Base-by-base conservation (phyloP, 2,329 filamentous ascomycete genomes). In the Penicillium thymicola region DNA sequence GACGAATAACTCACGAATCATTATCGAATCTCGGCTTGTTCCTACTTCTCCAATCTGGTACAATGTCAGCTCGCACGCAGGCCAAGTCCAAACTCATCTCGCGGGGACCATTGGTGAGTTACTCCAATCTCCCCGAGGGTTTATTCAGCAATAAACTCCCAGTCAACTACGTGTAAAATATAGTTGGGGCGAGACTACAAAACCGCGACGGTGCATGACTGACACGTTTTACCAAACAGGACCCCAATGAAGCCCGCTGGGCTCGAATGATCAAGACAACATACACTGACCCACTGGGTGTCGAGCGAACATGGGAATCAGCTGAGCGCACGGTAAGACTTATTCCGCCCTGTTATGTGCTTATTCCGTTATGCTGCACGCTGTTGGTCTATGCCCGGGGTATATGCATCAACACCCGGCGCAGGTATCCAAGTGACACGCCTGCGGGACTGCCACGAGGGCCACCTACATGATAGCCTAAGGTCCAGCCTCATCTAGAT, bases 281-380 rank as follows among this genome's bases (percentile, higher is more conserved):
- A 4, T 79, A 78, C 59, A 63, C 62, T 32, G 77, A 79, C 58
- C 77, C 77, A 0, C 60, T 74, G 25, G 77, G 77, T 5, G 69
- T 75, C 8, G 61, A 74, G 54, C 67, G 77, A 50, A 73, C 71
- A 16, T 79, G 77, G 77, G 77, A 79, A 59, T 75, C 74, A 7
- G 75, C 74, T 5, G 76, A 79, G 60, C 67, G 77, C 56, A 72
- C 71, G 70, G 76, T 78, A 60, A 60, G 68, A 50, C 43, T 23
- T 34, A 25, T 40, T 37, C 43, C 41, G 28, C 38, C 13, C 38
- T 45, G 16, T 55, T 59, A 16, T 36, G 4, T 46, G 37, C 16
- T 46, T 51, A 21, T 42, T 25, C 55, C 44, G 45, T 47, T 47
- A 37, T 49, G 32, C 47, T 49, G 42, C 47, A 30, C 21, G 11